Evolutionary conservation across 805 yeast species (phyloP).

Genomic region (Hanseniaspora pseudoguilliermondii): DNA sequence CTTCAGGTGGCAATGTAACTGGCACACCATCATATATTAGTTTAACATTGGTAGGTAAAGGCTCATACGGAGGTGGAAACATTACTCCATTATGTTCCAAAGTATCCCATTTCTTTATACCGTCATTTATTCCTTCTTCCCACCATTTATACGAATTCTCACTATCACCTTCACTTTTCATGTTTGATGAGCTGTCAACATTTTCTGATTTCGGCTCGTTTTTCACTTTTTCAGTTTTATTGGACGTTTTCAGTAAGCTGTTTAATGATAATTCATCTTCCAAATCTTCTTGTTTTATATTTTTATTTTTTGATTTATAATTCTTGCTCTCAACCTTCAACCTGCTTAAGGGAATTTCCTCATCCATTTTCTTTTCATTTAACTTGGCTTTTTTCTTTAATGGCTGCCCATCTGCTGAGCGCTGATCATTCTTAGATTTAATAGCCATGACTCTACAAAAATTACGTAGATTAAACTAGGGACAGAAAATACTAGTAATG

Average conservation of each 20-base stretch:
- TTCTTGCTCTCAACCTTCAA: conserved; percentile 1
- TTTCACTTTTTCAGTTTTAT: conserved; percentile 18
- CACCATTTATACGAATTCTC: conserved; percentile 40
- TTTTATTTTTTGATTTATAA: conserved; percentile 12
- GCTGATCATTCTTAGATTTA: background rate
- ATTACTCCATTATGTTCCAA: conserved; percentile 82
- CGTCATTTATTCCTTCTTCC: conserved; percentile 51
- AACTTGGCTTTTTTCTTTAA: conserved; percentile 5
- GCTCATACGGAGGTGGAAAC: conserved; percentile 86
- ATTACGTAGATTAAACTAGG: background rate
- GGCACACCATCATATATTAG: conserved; percentile 65
- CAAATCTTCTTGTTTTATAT: conserved; percentile 20
- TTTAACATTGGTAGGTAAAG: conserved; percentile 66
- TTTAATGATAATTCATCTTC: conserved; percentile 8
- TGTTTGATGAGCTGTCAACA: conserved; percentile 33
- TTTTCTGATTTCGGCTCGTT: conserved; percentile 30
- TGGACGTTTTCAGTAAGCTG: conserved; percentile 9
- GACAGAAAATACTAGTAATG: too few relatives aligned
- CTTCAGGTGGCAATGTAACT: conserved; percentile 59
- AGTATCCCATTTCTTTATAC: conserved; percentile 72
- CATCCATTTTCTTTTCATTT: conserved; percentile 10
- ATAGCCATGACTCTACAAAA: background rate
- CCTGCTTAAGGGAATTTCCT: conserved; percentile 12
- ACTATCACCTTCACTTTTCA: conserved; percentile 23
- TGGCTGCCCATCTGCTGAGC: background rate